A percentile compares a stretch with the other conserved stretches of the same genome.
phyloP scores from a whole-genome alignment of 371 early-diverging fungal genomes.

The Mucor racemosus region DNA sequence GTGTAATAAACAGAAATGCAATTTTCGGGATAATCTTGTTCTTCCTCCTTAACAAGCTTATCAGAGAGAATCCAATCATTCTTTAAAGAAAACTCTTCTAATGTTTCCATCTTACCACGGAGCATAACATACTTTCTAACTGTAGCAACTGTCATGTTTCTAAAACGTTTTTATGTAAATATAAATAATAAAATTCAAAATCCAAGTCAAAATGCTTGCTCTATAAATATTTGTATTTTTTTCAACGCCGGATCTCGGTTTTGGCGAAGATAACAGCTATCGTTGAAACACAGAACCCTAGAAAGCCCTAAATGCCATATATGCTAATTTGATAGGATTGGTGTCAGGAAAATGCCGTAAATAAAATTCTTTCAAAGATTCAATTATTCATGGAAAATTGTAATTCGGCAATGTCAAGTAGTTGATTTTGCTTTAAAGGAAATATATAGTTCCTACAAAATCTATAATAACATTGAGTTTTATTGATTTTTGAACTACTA shows the following conservation, averaged over 20 bases:
- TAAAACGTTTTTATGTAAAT: neutral
- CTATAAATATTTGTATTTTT: neutral
- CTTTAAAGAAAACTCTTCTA: neutral
- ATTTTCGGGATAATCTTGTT: constrained; percentile 3
- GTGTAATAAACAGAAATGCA: constrained; percentile 16
- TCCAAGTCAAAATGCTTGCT: too few relatives aligned
- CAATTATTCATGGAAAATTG: too few relatives aligned
- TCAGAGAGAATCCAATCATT: constrained; percentile 1
- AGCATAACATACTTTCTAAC: constrained; percentile 8
- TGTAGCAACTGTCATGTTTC: constrained; percentile 4
- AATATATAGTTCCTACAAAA: too few relatives aligned
- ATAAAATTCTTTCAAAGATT: too few relatives aligned
- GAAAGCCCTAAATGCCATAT: too few relatives aligned
- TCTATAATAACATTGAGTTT: too few relatives aligned
- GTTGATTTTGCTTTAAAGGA: too few relatives aligned
- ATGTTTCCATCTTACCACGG: neutral
- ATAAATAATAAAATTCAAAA: neutral
- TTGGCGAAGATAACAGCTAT: neutral
- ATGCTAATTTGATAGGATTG: neutral
- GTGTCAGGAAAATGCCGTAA: too few relatives aligned
- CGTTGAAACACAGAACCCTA: neutral
- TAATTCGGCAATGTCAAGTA: too few relatives aligned
- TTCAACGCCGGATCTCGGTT: constrained; percentile 6
- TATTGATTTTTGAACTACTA: too few relatives aligned
- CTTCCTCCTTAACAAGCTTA: neutral